phyloP scores from a whole-genome alignment of 2,329 filamentous ascomycete genomes.

The Sporothrix pallida region DNA sequence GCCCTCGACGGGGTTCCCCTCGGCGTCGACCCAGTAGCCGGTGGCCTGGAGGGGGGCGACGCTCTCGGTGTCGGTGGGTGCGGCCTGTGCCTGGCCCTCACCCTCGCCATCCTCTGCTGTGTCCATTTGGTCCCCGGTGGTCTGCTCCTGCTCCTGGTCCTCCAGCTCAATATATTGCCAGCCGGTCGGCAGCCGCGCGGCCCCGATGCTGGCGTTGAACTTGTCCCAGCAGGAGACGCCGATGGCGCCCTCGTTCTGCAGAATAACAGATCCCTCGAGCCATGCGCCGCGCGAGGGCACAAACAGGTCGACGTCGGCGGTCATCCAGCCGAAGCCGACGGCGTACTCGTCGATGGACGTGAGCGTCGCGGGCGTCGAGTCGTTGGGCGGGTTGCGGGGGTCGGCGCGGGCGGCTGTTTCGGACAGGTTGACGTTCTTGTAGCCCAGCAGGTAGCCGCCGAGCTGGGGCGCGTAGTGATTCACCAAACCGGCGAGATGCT shows the following conservation, averaged over 20 bases:
- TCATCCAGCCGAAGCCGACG: conserved; percentile 85
- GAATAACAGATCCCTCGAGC: conserved; percentile 80
- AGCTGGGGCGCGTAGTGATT: conserved; percentile 78
- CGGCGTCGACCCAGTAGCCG: conserved; percentile 77
- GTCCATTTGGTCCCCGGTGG: conserved; percentile 33
- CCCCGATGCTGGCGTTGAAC: conserved; percentile 88
- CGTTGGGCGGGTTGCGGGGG: conserved; percentile 52
- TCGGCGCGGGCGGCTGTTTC: conserved; percentile 60
- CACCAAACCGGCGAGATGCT: conserved; percentile 75
- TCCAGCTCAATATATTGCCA: conserved; percentile 79
- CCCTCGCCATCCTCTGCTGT: conserved; percentile 9
- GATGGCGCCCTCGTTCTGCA: conserved; percentile 87
- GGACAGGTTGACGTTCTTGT: conserved; percentile 70
- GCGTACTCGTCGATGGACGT: conserved; percentile 78
- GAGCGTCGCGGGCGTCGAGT: conserved; percentile 53
- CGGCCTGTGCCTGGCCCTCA: background rate
- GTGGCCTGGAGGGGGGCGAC: conserved; percentile 53
- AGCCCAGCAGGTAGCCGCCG: conserved; percentile 75
- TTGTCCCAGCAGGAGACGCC: conserved; percentile 88
- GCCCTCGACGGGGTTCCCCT: conserved; percentile 72
- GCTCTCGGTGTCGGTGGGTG: conserved; percentile 36
- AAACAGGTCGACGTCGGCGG: conserved; percentile 84
- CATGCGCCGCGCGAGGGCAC: conserved; percentile 73
- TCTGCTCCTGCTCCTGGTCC: conserved; percentile 40
- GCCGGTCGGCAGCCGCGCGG: conserved; percentile 71